Base-by-base conservation (phyloP, 306 rosid genomes). In the Cucumis hystrix region DNA sequence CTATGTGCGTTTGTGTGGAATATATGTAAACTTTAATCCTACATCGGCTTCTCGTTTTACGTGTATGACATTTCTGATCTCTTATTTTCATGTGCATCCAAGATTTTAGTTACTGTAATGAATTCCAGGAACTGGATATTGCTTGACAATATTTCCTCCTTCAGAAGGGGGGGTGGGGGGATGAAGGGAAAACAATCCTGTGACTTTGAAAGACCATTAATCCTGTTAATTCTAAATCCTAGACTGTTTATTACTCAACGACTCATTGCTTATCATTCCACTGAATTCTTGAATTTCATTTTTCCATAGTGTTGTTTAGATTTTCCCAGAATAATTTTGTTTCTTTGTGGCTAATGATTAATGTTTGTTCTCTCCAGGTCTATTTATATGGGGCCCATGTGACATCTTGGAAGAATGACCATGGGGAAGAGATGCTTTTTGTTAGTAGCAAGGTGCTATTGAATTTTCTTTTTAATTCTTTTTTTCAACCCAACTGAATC, bases 341-440 rank as follows among this genome's bases (percentile, higher is more conserved):
- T 21, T 75, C 21, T 40, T 37, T 40, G 20, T 58, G 68, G 41
- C 25, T n/a, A 16, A 9, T 79, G 70, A 69, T 74, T 75, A 21
- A 78, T 84, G 59, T 77, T 70, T 52, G 55, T 41, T 79, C 47
- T 51, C 55, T 67, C 51, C 88, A 95, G 99, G 96, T 95, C 35
- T 90, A 90, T 75, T 57, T 95, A 60, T 95, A 92, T 77, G 99
- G 99, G 39, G 92, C 81, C 66, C 99, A 95, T 37, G 97, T 95
- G 88, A 95, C 99, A 71, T 95, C 99, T 35, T 95, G 99, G 99
- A 95, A 95, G 87, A 95, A 90, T 84, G 97, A 95, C 55, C 93
- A 86, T 23, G 91, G 92, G 79, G 97, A 92, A 84, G 99, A 95
- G 77, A 81, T 95, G 88, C 96, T 92, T 60, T 95, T 92, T 83